Evolutionary conservation across 192 early-diverging fungal genomes (phyloP).

Genomic region (Chytriomyces sp.): DNA sequence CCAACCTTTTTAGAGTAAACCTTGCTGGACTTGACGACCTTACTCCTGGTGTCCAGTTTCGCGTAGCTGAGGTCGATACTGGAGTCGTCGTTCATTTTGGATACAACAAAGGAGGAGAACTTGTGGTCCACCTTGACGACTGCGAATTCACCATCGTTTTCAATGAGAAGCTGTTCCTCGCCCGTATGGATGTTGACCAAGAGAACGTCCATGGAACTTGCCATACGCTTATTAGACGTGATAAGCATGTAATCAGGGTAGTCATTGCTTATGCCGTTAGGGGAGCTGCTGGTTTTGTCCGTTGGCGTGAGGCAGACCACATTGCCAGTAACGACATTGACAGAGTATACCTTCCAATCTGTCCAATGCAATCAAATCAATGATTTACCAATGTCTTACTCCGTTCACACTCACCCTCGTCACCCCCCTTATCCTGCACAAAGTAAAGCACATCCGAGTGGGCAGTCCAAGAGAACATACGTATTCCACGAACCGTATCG

Average conservation of each 20-base stretch:
- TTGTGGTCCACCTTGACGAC: neutral
- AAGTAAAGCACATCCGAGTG: slow-evolving; percentile 35
- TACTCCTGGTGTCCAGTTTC: neutral
- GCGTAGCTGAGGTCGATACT: neutral
- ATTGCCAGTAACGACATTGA: slow-evolving; percentile 15
- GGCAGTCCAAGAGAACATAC: slow-evolving; percentile 37
- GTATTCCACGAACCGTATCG: slow-evolving; percentile 32
- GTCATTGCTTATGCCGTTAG: slow-evolving; percentile 10
- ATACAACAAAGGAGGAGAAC: neutral
- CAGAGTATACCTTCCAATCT: slow-evolving; percentile 17
- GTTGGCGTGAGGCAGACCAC: slow-evolving; percentile 13
- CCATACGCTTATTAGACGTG: slow-evolving; percentile 35
- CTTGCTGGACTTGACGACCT: neutral
- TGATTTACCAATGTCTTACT: too few relatives aligned
- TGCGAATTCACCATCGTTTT: slow-evolving; percentile 24
- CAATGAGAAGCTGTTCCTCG: slow-evolving; percentile 30
- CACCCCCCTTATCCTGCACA: slow-evolving; percentile 38
- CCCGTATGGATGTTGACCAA: slow-evolving; percentile 32
- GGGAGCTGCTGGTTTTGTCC: neutral
- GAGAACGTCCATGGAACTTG: slow-evolving; percentile 30
- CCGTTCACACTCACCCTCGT: slow-evolving; percentile 38
- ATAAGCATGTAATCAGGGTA: slow-evolving; percentile 37
- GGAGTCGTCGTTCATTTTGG: slow-evolving; percentile 5
- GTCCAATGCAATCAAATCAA: too few relatives aligned
- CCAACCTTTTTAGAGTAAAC: neutral